These are phyloP conservation scores for Fulvia fulva DNA, from an alignment of 2,329 filamentous ascomycete genomes.

Conservation along the genomic window DNA sequence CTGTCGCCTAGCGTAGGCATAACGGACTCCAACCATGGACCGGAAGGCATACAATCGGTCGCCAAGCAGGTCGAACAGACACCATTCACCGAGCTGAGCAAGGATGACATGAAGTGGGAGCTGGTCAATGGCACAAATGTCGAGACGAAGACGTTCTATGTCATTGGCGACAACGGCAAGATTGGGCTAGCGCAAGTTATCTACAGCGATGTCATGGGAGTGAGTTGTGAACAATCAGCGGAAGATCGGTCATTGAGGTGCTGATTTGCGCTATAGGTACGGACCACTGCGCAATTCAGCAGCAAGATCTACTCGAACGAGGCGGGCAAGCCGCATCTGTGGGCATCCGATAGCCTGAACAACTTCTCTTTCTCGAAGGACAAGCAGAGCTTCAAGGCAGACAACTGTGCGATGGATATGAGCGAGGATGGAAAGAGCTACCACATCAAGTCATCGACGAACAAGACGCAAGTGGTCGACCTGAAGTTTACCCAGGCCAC, in stretches of 20 bases:
- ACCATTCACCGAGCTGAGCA: conserved; percentile 74
- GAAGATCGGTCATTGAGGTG: conserved; percentile 56
- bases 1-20: conserved; percentile 58
- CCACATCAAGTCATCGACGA: conserved; percentile 84
- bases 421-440: conserved; percentile 79
- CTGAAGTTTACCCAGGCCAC: conserved; percentile 71
- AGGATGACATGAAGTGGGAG: conserved; percentile 77
- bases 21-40: conserved; percentile 92
- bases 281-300: conserved; percentile 90
- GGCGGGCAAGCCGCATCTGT: conserved; percentile 68
- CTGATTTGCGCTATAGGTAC: conserved; percentile 48
- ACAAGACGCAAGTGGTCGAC: conserved; percentile 77
- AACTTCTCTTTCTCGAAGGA: conserved; percentile 82
- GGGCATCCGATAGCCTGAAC: conserved; percentile 74
- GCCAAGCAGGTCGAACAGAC: conserved; percentile 72
- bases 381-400: conserved; percentile 77
- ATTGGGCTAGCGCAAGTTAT: conserved; percentile 84
- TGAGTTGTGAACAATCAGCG: conserved; percentile 2
- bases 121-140: conserved; percentile 80
- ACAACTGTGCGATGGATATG: conserved; percentile 78
- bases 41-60: conserved; percentile 80
- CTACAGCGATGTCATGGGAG: conserved; percentile 84
- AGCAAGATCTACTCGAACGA: conserved; percentile 80
- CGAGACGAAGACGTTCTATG: conserved; percentile 93
- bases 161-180: conserved; percentile 73